Evolutionary conservation across 1,284 basidiomycete genomes (phyloP).

Genomic region (Cryptococcus deneoformans): DNA sequence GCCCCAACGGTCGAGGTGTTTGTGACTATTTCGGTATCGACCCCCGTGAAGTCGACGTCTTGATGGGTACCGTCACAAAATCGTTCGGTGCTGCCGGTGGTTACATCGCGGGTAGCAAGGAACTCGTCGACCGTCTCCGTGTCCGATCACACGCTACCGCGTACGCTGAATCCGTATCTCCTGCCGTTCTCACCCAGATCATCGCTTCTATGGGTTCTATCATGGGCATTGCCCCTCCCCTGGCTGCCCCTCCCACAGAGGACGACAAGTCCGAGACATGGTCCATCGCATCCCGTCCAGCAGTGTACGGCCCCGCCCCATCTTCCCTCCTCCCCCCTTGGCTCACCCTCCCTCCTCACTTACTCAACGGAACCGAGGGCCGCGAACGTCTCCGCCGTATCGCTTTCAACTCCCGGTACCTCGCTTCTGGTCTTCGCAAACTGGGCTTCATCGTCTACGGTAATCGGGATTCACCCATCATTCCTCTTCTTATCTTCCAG

Average conservation of each 20-base stretch:
- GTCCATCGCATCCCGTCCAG: constrained; percentile 27
- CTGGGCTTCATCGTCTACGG: constrained; percentile 98
- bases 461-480: constrained; percentile 85
- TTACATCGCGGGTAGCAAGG: constrained; percentile 84
- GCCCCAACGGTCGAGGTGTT: constrained; percentile 90
- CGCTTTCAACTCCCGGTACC: constrained; percentile 94
- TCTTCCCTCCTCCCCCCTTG: constrained; percentile 56
- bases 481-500: constrained; percentile 88
- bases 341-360: constrained; percentile 64
- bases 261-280: constrained; percentile 51
- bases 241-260: constrained; percentile 44
- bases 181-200: constrained; percentile 87
- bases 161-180: constrained; percentile 89
- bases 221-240: constrained; percentile 72
- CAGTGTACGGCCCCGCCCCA: constrained; percentile 60
- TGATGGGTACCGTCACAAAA: constrained; percentile 99
- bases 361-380: constrained; percentile 81
- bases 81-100: constrained; percentile 97
- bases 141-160: constrained; percentile 77
- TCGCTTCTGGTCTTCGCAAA: constrained; percentile 80
- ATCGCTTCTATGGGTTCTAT: constrained; percentile 92
- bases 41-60: constrained; percentile 78
- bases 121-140: constrained; percentile 76
- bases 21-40: constrained; percentile 91
- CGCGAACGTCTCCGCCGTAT: constrained; percentile 75